A percentile compares a stretch with the other conserved stretches of the same genome.
Conservation (phyloP, 2,329 filamentous ascomycete genomes). For the Colletotrichum shisoi region DNA sequence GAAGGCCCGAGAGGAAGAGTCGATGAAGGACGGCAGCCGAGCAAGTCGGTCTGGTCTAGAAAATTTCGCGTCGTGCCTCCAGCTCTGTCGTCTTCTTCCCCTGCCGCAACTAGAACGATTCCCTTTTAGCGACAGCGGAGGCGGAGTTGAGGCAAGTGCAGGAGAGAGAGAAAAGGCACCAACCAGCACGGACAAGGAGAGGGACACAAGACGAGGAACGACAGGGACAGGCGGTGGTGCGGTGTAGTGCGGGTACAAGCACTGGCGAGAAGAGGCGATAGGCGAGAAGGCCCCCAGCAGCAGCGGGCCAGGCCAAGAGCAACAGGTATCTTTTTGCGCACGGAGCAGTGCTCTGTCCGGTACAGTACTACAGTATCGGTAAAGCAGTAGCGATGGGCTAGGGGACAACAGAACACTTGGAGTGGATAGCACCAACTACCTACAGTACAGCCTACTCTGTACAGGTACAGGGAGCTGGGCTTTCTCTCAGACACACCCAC, state of each 20-base stretch:
- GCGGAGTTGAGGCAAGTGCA: constrained; percentile 21
- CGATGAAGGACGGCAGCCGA: constrained; percentile 29
- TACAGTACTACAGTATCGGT: background rate
- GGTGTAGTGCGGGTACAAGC: background rate
- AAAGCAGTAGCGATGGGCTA: background rate
- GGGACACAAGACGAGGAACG: background rate
- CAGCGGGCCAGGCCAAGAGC: background rate
- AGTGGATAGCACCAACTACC: background rate
- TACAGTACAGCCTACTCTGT: background rate
- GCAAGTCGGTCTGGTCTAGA: constrained; percentile 30
- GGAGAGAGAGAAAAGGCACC: constrained; percentile 18
- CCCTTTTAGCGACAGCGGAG: constrained; percentile 35
- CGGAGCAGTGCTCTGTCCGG: no score
- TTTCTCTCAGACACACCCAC: background rate
- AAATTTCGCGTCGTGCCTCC: constrained; percentile 36
- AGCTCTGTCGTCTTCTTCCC: constrained; percentile 34
- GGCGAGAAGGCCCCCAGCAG: background rate
- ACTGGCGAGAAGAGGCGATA: background rate
- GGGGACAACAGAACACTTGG: background rate
- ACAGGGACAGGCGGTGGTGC: constrained; percentile 1
- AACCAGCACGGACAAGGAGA: constrained; percentile 22
- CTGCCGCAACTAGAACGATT: constrained; percentile 38
- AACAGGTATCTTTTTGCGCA: background rate
- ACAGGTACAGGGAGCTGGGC: constrained; percentile 1
- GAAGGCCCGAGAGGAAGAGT: constrained; percentile 35